Percentiles rank a stretch among this genome's conserved stretches.
These are phyloP conservation scores for Musa balbisiana DNA, from an alignment of 202 grass and related monocot genomes.

Conservation along the genomic window DNA sequence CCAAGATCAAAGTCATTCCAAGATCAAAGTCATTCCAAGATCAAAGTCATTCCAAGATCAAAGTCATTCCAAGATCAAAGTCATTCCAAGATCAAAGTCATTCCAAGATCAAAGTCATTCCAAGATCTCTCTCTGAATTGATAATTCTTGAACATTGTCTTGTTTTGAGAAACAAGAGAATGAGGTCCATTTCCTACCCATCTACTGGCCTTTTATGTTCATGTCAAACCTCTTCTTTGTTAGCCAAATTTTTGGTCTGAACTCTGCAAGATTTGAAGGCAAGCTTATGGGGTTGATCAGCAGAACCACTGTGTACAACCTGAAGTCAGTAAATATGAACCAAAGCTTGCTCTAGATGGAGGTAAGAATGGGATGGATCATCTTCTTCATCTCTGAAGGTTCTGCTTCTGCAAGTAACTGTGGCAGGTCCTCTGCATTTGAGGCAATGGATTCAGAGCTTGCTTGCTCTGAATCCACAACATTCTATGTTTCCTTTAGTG, in stretches of 20 bases:
- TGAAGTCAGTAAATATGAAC: slow-evolving; percentile 86
- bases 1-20: too few species aligned
- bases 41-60: too few species aligned
- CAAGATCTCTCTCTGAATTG: background rate
- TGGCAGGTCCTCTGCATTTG: slow-evolving; percentile 82
- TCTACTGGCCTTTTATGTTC: too few species aligned
- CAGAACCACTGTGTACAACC: slow-evolving; percentile 79
- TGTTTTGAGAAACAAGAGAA: too few species aligned
- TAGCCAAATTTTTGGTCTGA: slow-evolving; percentile 46
- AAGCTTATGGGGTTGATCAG: slow-evolving; percentile 72
- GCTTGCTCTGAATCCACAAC: too few species aligned
- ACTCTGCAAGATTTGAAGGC: slow-evolving; percentile 62
- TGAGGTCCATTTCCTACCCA: too few species aligned
- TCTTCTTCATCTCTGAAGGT: slow-evolving; percentile 82
- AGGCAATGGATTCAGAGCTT: slow-evolving; percentile 36
- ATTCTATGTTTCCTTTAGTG: background rate
- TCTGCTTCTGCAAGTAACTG: slow-evolving; percentile 42
- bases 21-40: too few species aligned
- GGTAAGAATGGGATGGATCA: slow-evolving; percentile 60
- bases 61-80: too few species aligned
- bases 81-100: too few species aligned
- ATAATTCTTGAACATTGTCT: too few species aligned
- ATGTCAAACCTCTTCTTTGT: too few species aligned
- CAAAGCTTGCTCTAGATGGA: slow-evolving; percentile 73
- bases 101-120: too few species aligned